Evolutionary conservation across 305 asterid genomes (phyloP).

Genomic region (Fraxinus sp.): DNA sequence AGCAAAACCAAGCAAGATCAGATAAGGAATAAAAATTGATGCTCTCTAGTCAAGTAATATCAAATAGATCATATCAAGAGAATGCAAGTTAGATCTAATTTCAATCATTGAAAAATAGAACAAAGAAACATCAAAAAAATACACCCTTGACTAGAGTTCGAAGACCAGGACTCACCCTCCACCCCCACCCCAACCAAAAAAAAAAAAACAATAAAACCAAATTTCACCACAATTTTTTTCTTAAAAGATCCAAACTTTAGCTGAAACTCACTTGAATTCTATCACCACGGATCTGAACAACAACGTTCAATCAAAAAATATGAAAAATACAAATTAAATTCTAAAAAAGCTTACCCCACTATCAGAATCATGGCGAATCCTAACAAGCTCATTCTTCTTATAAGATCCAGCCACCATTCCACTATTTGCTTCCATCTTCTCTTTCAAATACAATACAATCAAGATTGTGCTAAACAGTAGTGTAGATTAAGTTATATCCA

Average conservation of each 20-base stretch:
- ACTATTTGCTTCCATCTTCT: conserved; percentile 66
- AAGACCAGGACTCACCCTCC: neutral
- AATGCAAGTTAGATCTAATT: conserved; percentile 17
- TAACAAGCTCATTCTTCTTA: conserved; percentile 68
- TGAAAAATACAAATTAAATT: neutral
- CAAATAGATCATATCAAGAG: conserved; percentile 12
- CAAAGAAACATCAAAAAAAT: neutral
- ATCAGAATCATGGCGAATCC: conserved; percentile 66
- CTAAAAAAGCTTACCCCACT: conserved; percentile 41
- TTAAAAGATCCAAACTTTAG: conserved; percentile 32
- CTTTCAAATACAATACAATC: neutral
- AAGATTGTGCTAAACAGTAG: neutral
- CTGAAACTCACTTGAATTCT: conserved; percentile 15
- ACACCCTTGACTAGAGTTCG: neutral
- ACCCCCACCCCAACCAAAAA: neutral
- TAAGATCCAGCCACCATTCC: conserved; percentile 92
- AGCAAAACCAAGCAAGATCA: neutral
- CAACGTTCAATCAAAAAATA: neutral
- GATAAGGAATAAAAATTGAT: neutral
- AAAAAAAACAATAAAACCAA: neutral
- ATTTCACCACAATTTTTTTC: conserved; percentile 12
- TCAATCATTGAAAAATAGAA: conserved; percentile 3
- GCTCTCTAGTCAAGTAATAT: neutral
- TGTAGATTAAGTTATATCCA: neutral
- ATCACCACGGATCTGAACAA: conserved; percentile 28